Percentiles rank a stretch among this genome's conserved stretches.
Conservation (phyloP, 1,284 basidiomycete genomes). For the Rhodofomes roseus region DNA sequence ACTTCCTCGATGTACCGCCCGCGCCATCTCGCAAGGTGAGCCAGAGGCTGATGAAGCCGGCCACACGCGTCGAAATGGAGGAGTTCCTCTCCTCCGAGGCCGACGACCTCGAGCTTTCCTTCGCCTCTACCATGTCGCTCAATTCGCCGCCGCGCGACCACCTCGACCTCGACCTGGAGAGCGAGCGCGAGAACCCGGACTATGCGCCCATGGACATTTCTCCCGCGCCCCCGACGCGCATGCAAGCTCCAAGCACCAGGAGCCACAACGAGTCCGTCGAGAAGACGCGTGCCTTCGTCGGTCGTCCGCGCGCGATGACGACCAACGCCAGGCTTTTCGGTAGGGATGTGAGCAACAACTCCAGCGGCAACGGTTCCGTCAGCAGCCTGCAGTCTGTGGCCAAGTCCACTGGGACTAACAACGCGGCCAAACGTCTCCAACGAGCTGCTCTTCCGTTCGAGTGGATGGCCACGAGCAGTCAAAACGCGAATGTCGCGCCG, state of each 20-base stretch:
- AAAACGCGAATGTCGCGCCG: conserved; percentile 24
- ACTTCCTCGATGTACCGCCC: conserved; percentile 49
- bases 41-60: conserved; percentile 31
- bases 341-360: conserved; percentile 59
- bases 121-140: conserved; percentile 75
- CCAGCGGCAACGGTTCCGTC: conserved; percentile 5
- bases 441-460: conserved; percentile 58
- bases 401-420: conserved; percentile 34
- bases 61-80: conserved; percentile 49
- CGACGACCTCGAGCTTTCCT: conserved; percentile 73
- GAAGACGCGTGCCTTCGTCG: conserved; percentile 22
- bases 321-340: conserved; percentile 65
- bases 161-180: conserved; percentile 41
- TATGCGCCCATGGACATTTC: conserved; percentile 73
- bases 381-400: conserved; percentile 24
- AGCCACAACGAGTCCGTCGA: conserved; percentile 16
- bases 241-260: conserved; percentile 14
- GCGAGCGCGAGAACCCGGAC: conserved; percentile 37
- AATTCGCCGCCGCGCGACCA: conserved; percentile 58
- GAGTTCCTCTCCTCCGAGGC: conserved; percentile 61
- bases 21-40: conserved; percentile 46
- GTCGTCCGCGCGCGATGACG: conserved; percentile 57
- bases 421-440: conserved; percentile 49
- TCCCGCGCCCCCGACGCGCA: conserved; percentile 47
- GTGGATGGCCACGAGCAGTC: conserved; percentile 44